Conservation (phyloP, 2,329 filamentous ascomycete species). For the Aspergillus brunneoviolaceus region DNA sequence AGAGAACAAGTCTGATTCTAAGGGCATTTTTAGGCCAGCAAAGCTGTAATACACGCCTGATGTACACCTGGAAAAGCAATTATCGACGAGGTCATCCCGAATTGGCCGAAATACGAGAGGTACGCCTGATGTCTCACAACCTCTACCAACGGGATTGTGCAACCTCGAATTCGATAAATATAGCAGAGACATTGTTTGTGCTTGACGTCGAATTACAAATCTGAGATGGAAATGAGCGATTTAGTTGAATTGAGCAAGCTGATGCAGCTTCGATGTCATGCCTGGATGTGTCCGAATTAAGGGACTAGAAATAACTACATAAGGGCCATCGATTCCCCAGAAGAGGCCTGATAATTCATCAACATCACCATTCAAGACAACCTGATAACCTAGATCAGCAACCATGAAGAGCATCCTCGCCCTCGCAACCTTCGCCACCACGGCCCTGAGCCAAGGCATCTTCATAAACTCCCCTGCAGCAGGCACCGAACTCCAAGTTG, state of each 20-base stretch:
- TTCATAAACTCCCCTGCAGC: conserved; percentile 1
- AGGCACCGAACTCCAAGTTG: not conserved
- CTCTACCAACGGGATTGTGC: not conserved
- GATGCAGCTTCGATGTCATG: no score
- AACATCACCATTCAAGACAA: not conserved
- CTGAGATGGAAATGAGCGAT: not conserved
- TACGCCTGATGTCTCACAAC: conserved; percentile 4
- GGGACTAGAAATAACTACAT: no score
- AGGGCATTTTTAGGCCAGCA: no score
- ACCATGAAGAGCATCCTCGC: not conserved
- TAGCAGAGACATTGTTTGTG: not conserved
- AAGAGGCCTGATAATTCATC: not conserved
- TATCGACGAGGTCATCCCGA: not conserved
- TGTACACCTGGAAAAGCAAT: no score
- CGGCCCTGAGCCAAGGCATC: not conserved
- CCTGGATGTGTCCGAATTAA: no score
- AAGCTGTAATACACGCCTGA: no score
- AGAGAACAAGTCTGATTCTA: no score
- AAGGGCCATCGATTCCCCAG: not conserved
- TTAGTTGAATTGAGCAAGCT: no score
- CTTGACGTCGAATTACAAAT: not conserved
- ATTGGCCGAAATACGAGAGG: not conserved
- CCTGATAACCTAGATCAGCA: not conserved
- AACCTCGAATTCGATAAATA: not conserved
- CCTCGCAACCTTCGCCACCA: not conserved